Percentiles rank a stretch among this genome's conserved stretches.
Evolutionary conservation across 257 asterid species (phyloP).

Genomic region (Thymus mandschuricus): DNA sequence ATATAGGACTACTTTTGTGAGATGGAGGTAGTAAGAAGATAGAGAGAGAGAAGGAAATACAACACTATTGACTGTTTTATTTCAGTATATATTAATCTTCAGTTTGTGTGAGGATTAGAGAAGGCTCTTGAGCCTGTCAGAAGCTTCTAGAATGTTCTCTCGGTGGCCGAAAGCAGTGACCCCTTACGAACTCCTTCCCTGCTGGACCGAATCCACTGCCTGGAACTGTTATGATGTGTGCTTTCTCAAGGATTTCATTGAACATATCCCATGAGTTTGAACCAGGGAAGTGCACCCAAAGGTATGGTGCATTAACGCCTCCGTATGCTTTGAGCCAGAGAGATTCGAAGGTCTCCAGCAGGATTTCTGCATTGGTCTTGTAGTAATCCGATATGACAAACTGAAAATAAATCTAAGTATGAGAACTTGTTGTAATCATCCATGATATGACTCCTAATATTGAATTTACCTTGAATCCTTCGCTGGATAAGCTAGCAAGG

Average conservation of each 20-base stretch:
- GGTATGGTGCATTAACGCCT: constrained; percentile 84
- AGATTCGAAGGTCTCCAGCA: constrained; percentile 68
- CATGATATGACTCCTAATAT: no score
- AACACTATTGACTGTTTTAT: not conserved
- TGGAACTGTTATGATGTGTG: constrained; percentile 82
- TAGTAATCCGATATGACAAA: constrained; percentile 58
- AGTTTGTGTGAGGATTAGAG: constrained; percentile 25
- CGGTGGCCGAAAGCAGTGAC: constrained; percentile 82
- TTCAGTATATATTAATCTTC: not conserved
- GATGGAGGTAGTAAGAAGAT: not conserved
- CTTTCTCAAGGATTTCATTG: constrained; percentile 67
- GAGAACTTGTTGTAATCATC: not conserved
- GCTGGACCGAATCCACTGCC: constrained; percentile 95
- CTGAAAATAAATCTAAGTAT: constrained; percentile 37
- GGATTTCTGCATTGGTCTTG: constrained; percentile 71
- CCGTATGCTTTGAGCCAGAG: constrained; percentile 69
- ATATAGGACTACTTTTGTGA: no score
- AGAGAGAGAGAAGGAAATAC: not conserved
- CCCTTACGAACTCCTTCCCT: constrained; percentile 79
- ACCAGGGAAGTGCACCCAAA: constrained; percentile 93
- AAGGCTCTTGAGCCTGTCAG: constrained; percentile 59
- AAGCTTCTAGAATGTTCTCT: constrained; percentile 71
- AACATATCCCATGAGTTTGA: constrained; percentile 83
- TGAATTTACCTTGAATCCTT: constrained; percentile 62
- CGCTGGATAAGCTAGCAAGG: constrained; percentile 65